Conservation (phyloP, 192 early-diverging fungal genomes). For the Podila horticola region DNA sequence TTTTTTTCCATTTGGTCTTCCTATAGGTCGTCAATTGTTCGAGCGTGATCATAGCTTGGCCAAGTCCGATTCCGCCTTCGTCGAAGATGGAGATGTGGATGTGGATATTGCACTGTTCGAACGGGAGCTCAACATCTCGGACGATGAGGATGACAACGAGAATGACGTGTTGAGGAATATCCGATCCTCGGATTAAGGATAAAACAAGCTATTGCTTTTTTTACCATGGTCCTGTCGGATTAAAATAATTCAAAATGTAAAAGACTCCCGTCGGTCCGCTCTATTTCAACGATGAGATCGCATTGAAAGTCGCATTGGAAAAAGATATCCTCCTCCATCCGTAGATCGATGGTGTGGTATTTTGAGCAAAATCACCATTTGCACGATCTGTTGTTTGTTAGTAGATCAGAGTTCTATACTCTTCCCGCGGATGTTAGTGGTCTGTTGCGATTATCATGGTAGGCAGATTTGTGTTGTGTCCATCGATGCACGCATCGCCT, state of each 20-base stretch:
- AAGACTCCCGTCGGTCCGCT: no score
- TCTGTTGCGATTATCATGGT: no score
- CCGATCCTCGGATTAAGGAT: constrained; percentile 23
- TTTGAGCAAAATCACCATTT: no score
- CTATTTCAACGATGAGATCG: no score
- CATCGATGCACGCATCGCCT: constrained; percentile 2
- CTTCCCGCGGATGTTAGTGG: no score
- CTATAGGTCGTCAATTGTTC: constrained; percentile 86
- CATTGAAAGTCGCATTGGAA: no score
- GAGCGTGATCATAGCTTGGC: constrained; percentile 90
- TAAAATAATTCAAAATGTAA: not conserved
- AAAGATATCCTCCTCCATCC: no score
- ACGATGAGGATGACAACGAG: constrained; percentile 70
- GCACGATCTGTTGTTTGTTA: no score
- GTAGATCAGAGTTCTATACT: no score
- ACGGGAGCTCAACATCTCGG: constrained; percentile 65
- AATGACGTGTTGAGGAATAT: constrained; percentile 61
- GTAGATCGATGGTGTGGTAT: no score
- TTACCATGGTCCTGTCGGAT: not conserved
- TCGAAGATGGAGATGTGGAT: constrained; percentile 88
- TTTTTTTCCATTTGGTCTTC: not conserved
- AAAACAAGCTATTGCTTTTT: not conserved
- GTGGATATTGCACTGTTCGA: constrained; percentile 85
- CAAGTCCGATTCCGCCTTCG: constrained; percentile 80
- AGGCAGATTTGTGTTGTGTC: not conserved